phyloP scores from a whole-genome alignment of 2,329 filamentous ascomycete genomes.

The Nannizzia gypsea region DNA sequence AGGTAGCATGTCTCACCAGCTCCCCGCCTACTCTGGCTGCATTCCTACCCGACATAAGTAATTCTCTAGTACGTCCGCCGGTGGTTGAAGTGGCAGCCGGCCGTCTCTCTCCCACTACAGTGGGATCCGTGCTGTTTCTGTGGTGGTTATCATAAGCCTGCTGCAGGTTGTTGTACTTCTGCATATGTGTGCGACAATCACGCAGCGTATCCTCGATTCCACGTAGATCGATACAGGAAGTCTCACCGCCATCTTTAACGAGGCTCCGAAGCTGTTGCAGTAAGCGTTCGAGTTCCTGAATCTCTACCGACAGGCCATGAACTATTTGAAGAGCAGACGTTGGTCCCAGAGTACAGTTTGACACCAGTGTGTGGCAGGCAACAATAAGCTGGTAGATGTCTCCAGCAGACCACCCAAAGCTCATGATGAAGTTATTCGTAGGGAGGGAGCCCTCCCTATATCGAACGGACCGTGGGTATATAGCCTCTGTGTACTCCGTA shows the following conservation, averaged over 20 bases:
- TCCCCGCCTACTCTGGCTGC: conserved; percentile 1
- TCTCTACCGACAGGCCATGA: conserved; percentile 7
- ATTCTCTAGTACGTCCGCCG: neutral
- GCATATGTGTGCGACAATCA: conserved; percentile 9
- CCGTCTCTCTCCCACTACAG: neutral
- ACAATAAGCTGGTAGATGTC: conserved; percentile 13
- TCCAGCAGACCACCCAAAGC: conserved; percentile 14
- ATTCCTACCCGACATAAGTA: conserved; percentile 1
- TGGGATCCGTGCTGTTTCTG: neutral
- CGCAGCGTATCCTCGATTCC: conserved; percentile 11
- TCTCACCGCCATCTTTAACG: conserved; percentile 7
- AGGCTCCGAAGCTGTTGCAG: conserved; percentile 9
- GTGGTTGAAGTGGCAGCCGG: neutral
- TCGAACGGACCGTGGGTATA: neutral
- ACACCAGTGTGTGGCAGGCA: conserved; percentile 10
- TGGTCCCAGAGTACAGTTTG: conserved; percentile 11
- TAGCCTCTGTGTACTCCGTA: neutral
- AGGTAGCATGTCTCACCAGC: conserved; percentile 5
- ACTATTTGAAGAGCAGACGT: conserved; percentile 9
- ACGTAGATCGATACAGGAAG: conserved; percentile 11
- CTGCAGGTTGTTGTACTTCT: conserved; percentile 7
- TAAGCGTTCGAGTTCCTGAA: conserved; percentile 10
- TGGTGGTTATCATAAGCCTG: neutral
- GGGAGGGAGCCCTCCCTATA: too few relatives aligned
- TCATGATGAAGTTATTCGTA: conserved; percentile 8